Percentiles rank a stretch among this genome's conserved stretches.
phyloP scores from a whole-genome alignment of 2,329 filamentous ascomycete species.

The Fusarium illudens region DNA sequence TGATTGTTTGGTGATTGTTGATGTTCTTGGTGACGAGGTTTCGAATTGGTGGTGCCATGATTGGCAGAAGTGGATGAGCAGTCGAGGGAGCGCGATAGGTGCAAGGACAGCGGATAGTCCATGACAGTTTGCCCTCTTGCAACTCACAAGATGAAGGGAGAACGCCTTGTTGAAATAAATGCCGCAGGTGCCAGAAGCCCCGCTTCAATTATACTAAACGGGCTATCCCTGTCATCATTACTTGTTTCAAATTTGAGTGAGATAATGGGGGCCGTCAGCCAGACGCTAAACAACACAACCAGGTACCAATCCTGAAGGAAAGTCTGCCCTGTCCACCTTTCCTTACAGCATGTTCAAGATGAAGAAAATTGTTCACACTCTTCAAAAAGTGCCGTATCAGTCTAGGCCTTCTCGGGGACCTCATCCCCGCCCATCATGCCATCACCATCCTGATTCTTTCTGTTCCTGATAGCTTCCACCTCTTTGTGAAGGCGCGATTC shows the following conservation, averaged over 20 bases:
- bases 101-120: not conserved
- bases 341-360: too few relatives aligned
- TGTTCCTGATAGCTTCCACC: not conserved
- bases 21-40: conserved; percentile 3
- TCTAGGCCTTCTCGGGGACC: not conserved
- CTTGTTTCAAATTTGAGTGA: not conserved
- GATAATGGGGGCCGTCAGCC: not conserved
- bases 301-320: too few relatives aligned
- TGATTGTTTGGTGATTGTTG: conserved; percentile 2
- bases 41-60: conserved; percentile 12
- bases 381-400: not conserved
- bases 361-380: not conserved
- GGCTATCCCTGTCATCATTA: not conserved
- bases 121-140: not conserved
- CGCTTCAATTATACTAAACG: not conserved
- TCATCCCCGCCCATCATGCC: not conserved
- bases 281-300: not conserved
- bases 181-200: not conserved
- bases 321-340: too few relatives aligned
- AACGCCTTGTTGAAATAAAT: not conserved
- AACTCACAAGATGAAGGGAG: not conserved
- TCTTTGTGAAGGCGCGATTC: not conserved
- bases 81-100: not conserved
- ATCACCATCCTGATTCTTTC: not conserved
- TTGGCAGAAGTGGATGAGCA: not conserved